Base-by-base conservation (phyloP, 192 early-diverging fungal species). In the Coemansia sp. region DNA sequence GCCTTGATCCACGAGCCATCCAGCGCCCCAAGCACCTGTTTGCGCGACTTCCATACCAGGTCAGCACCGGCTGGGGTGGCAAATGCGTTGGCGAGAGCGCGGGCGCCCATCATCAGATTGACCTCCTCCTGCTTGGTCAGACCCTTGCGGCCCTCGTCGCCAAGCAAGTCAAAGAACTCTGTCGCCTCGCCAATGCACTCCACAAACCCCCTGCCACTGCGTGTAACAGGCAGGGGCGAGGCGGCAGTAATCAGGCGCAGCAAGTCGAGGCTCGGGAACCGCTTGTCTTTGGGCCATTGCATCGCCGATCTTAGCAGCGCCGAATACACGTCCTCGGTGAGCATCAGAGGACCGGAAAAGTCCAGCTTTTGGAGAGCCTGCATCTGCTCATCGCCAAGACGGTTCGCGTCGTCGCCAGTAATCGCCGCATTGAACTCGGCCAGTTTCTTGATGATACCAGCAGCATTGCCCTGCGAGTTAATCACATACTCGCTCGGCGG, bases 211-310 rank as follows among this genome's bases (percentile, higher is more conserved):
- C 85, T 65, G 70, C 71, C 70, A 59, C 75, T 16, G 89, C 33
- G 67, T 22, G 1, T 38, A 6, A 9, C 36, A 9, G 36, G 36
- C 36, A 38, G 62, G 3, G 87, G 76, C 2, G 89, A 81, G 54
- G 87, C 79, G 3, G 93, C 73, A 0, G 89, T 86, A 4, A 79
- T 70, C 13, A 97, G 74, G 3, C 97, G 91, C 24, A 97, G 68
- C 22, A 97, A 72, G 70, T 98, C 97, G 36, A 98, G 86, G 7
- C 86, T 91, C 20, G 95, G 95, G 76, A 97, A 95, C 43, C 93
- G 82, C 34, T 85, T 70, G 3, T 73, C 73, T 16, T 82, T 76
- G 5, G 94, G 92, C 96, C 96, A 98, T 2, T 67, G 43, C 41
- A 86, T 69, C 29, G 86, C 87, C 18, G 91, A 70, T 43, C 87